Conservation (phyloP, 108 stramenopile genomes). For the Fragilaria radians region DNA sequence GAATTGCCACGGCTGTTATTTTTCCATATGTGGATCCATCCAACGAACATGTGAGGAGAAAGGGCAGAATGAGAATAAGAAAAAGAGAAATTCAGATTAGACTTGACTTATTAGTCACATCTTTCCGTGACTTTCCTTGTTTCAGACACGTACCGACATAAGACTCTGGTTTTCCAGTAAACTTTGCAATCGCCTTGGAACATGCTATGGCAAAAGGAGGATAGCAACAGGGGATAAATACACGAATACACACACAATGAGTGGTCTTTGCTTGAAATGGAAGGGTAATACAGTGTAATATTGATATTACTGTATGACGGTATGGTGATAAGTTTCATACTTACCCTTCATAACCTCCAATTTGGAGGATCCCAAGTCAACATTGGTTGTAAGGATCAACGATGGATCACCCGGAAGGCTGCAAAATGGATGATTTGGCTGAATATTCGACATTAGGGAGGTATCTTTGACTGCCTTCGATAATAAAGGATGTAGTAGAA, state of each 20-base stretch:
- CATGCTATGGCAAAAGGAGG: conserved; percentile 14
- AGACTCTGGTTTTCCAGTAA: conserved; percentile 69
- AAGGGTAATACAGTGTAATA: too few relatives aligned
- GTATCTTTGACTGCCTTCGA: too few relatives aligned
- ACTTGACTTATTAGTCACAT: too few relatives aligned
- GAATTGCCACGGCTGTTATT: conserved; percentile 62
- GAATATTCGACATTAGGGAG: too few relatives aligned
- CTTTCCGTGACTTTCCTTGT: too few relatives aligned
- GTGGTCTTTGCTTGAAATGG: too few relatives aligned
- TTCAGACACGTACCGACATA: conserved; percentile 69
- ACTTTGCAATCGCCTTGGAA: conserved; percentile 42
- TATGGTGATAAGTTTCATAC: too few relatives aligned
- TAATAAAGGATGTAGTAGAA: too few relatives aligned
- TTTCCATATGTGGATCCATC: too few relatives aligned
- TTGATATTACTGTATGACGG: too few relatives aligned
- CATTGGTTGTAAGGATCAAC: conserved; percentile 60
- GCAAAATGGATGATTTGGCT: conserved; percentile 29
- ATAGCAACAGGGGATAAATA: neutral
- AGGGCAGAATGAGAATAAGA: neutral
- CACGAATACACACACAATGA: too few relatives aligned
- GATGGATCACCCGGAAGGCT: conserved; percentile 74
- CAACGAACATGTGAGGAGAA: neutral
- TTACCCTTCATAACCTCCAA: conserved; percentile 60
- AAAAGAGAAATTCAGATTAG: neutral
- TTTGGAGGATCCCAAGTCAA: conserved; percentile 74